Evolutionary conservation across 192 early-diverging fungal species (phyloP).

Genomic region (Umbelopsis sp.): DNA sequence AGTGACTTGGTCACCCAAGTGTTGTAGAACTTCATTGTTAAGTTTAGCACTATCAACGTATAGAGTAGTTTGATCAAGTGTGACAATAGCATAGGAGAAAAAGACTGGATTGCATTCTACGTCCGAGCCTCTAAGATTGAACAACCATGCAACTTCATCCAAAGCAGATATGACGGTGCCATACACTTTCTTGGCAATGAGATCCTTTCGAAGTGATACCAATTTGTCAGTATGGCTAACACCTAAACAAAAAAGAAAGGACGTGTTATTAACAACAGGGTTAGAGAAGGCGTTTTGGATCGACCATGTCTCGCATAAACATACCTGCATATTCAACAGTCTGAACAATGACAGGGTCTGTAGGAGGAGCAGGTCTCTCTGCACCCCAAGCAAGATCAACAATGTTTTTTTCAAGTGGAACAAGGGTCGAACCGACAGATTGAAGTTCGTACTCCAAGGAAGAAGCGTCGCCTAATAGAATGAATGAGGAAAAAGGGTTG

Average conservation of each 20-base stretch:
- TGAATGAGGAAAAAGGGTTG: neutral
- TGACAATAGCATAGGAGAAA: slow-evolving; percentile 88
- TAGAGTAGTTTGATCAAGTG: slow-evolving; percentile 63
- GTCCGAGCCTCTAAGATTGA: slow-evolving; percentile 96
- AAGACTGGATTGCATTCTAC: slow-evolving; percentile 97
- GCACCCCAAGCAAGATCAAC: slow-evolving; percentile 85
- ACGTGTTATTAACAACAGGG: too few relatives aligned
- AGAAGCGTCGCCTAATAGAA: slow-evolving; percentile 31
- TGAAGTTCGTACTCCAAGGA: slow-evolving; percentile 21
- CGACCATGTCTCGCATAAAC: neutral
- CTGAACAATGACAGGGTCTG: slow-evolving; percentile 65
- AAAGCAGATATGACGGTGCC: slow-evolving; percentile 87
- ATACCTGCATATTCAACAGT: slow-evolving; percentile 71
- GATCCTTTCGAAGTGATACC: slow-evolving; percentile 60
- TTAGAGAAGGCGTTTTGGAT: neutral
- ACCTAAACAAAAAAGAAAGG: slow-evolving; percentile 23
- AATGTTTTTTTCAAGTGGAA: slow-evolving; percentile 76
- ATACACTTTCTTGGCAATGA: slow-evolving; percentile 59
- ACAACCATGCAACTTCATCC: slow-evolving; percentile 97
- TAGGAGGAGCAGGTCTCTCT: slow-evolving; percentile 73
- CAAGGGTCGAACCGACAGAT: slow-evolving; percentile 62
- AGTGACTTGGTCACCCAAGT: slow-evolving; percentile 60
- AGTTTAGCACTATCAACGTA: slow-evolving; percentile 82
- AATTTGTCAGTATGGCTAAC: slow-evolving; percentile 68
- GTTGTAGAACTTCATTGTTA: slow-evolving; percentile 56